phyloP scores from a whole-genome alignment of 768 basidiomycete genomes.

The Termitomyces sp. region DNA sequence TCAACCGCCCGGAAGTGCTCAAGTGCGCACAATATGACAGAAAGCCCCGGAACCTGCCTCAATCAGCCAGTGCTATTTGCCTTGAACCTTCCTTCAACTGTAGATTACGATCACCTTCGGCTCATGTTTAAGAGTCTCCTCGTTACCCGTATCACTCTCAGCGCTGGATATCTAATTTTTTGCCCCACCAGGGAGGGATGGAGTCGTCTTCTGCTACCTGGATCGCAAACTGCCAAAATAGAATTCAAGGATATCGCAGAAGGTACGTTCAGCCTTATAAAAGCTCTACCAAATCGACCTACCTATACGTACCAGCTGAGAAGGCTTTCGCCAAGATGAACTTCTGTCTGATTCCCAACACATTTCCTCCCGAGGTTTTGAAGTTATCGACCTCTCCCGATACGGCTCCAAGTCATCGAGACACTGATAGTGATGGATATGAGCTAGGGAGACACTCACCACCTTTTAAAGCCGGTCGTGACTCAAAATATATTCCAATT shows the following conservation, averaged over 20 bases:
- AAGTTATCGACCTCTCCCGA: background rate
- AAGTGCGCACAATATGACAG: background rate
- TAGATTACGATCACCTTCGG: background rate
- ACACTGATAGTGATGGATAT: background rate
- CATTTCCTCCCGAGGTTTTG: background rate
- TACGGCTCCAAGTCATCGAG: background rate
- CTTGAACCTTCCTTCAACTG: background rate
- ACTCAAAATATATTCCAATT: background rate
- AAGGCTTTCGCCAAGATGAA: background rate
- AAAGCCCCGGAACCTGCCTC: background rate
- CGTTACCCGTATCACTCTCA: background rate
- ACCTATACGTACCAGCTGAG: background rate
- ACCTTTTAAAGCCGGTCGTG: background rate
- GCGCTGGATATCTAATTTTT: background rate
- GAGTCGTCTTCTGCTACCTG: background rate
- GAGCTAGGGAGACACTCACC: background rate
- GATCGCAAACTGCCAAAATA: background rate
- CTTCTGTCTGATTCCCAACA: background rate
- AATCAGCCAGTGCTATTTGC: background rate
- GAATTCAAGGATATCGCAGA: background rate
- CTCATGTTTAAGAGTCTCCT: background rate
- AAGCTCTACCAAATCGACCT: background rate
- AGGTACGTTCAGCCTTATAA: background rate
- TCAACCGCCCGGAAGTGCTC: background rate
- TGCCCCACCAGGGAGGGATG: background rate